phyloP scores from a whole-genome alignment of 148 eudicot species.

The Cornus kousa region DNA sequence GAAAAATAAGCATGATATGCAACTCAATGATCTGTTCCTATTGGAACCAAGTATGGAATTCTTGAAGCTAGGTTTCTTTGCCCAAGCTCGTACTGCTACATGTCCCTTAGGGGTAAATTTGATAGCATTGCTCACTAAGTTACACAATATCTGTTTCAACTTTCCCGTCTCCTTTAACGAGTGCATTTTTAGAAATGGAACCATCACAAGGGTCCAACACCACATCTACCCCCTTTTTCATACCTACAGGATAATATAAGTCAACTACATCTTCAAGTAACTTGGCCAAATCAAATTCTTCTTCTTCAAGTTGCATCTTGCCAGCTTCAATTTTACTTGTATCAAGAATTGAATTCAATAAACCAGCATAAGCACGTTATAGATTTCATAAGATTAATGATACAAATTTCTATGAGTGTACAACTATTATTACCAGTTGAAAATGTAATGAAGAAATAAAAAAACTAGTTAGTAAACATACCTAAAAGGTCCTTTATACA shows the following conservation, averaged over 20 bases:
- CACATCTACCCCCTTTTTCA: constrained; percentile 71
- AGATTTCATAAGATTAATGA: neutral
- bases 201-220: constrained; percentile 69
- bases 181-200: constrained; percentile 37
- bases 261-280: constrained; percentile 68
- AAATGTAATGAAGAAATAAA: neutral
- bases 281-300: constrained; percentile 53
- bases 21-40: constrained; percentile 24
- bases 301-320: constrained; percentile 60
- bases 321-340: constrained; percentile 81
- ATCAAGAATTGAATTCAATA: constrained; percentile 72
- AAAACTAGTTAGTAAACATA: constrained; percentile 18
- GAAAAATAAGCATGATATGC: constrained; percentile 27
- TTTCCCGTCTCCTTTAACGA: constrained; percentile 70
- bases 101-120: constrained; percentile 78
- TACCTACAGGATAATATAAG: constrained; percentile 56
- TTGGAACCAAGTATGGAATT: constrained; percentile 40
- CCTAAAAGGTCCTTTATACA: constrained; percentile 63
- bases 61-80: constrained; percentile 41
- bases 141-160: constrained; percentile 61
- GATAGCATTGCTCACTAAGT: constrained; percentile 77
- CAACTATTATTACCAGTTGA: neutral
- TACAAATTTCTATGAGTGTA: neutral
- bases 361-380: constrained; percentile 31
- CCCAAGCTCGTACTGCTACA: constrained; percentile 56